Conservation (phyloP, 2,329 filamentous ascomycete species). For the Gaeumannomyces tritici region DNA sequence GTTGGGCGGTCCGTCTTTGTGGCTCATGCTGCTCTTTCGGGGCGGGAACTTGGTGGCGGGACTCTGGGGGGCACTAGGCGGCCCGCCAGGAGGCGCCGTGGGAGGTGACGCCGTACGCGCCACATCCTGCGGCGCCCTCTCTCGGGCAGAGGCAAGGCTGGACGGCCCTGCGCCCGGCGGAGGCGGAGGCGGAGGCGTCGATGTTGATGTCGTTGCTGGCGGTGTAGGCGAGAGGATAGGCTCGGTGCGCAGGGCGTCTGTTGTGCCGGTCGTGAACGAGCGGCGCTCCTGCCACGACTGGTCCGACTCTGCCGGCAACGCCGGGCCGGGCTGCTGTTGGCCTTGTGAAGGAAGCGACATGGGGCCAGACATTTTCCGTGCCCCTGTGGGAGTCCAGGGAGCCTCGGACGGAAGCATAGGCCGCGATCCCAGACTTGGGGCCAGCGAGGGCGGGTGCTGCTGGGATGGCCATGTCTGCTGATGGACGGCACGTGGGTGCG, state of each 20-base stretch:
- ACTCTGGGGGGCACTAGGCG: constrained; percentile 13
- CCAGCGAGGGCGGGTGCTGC: constrained; percentile 1
- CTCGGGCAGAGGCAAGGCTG: not conserved
- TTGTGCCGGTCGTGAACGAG: not conserved
- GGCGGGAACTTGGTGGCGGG: constrained; percentile 39
- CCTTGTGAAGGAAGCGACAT: constrained; percentile 14
- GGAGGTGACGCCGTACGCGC: constrained; percentile 3
- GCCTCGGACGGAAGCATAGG: not conserved
- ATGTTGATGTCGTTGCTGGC: not conserved
- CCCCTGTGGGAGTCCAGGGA: not conserved
- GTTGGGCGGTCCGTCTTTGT: constrained; percentile 24
- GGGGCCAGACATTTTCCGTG: constrained; percentile 6
- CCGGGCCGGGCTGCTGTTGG: constrained; percentile 2
- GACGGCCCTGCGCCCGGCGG: not conserved
- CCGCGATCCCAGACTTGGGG: not conserved
- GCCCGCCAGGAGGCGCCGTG: not conserved
- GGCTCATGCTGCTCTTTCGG: constrained; percentile 52
- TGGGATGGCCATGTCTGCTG: not conserved
- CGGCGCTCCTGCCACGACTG: not conserved
- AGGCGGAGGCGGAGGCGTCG: not conserved
- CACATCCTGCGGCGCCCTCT: not conserved
- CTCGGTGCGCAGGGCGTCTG: not conserved
- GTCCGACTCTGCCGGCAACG: not conserved
- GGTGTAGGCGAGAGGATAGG: not conserved
- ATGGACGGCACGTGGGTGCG: constrained; percentile 3